Base-by-base conservation (phyloP, 179 eudicot genomes). In the Corrigiola litoralis region DNA sequence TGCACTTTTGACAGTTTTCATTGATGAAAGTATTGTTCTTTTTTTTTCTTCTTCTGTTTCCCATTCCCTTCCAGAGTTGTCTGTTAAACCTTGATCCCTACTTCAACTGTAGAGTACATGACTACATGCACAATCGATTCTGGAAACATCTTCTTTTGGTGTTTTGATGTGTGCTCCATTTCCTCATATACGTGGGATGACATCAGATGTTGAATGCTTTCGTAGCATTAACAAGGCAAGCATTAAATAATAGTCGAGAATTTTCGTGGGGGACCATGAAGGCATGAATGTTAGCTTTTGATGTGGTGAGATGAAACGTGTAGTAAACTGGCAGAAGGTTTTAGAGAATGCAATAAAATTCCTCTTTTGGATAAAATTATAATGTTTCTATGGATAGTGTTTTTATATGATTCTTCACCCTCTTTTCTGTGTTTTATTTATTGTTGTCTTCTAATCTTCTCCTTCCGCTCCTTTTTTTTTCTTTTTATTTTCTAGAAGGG, bases 311-410 rank as follows among this genome's bases (percentile, higher is more conserved):
- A 41, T 21, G 51, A 53, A 7, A 18, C 20, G 53, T 36, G 34
- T 17, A 41, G 58, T 34, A 40, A 56, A 44, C 44, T 57, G 44
- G 44, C 44, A 33, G 44, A n/a, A 10, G 13, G 12, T 34, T 57
- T 57, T 20, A 28, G 44, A 33, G 38, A 53, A 53, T 29, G 36
- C 58, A 53, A n/a, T n/a, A n/a, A n/a, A n/a, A n/a, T n/a, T n/a
- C n/a, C n/a, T n/a, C n/a, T n/a, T n/a, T n/a, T n/a, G n/a, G n/a
- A n/a, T n/a, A n/a, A n/a, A n/a, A n/a, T n/a, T n/a, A n/a, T n/a
- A n/a, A n/a, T n/a, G n/a, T n/a, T n/a, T n/a, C n/a, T n/a, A n/a
- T n/a, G n/a, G n/a, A n/a, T n/a, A n/a, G n/a, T n/a, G n/a, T n/a
- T n/a, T n/a, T n/a, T n/a, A n/a, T n/a, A 58, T 48, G 20, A 38